A percentile compares a stretch with the other conserved stretches of the same genome.
phyloP scores from a whole-genome alignment of 768 basidiomycete genomes.

The Crepidotus variabilis region DNA sequence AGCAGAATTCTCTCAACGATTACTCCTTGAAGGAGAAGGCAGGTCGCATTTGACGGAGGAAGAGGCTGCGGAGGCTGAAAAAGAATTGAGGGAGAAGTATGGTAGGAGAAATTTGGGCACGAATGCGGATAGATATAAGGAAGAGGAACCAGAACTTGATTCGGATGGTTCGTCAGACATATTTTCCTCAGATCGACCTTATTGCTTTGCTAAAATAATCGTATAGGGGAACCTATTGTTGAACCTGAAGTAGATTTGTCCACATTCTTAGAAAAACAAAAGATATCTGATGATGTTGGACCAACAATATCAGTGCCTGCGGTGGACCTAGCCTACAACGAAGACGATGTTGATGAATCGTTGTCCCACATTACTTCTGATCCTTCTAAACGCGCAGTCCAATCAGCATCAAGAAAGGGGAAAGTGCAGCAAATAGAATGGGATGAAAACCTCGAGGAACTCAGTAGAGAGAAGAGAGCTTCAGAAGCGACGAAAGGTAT shows the following conservation, averaged over 20 bases:
- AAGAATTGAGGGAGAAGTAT: slow-evolving; percentile 48
- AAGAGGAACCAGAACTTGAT: slow-evolving; percentile 65
- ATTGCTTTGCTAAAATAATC: not conserved
- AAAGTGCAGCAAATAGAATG: slow-evolving; percentile 63
- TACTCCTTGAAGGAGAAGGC: slow-evolving; percentile 59
- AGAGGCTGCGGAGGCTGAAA: slow-evolving; percentile 45
- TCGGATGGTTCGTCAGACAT: slow-evolving; percentile 55
- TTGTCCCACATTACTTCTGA: slow-evolving; percentile 49
- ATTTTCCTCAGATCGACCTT: not conserved
- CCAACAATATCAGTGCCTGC: slow-evolving; percentile 18
- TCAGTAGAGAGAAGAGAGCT: slow-evolving; percentile 65
- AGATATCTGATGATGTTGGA: slow-evolving; percentile 32
- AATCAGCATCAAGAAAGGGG: slow-evolving; percentile 49
- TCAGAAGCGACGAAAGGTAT: slow-evolving; percentile 77
- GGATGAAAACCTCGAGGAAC: slow-evolving; percentile 60
- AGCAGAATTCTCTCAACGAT: slow-evolving; percentile 60
- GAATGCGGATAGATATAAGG: slow-evolving; percentile 73
- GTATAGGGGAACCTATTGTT: slow-evolving; percentile 54
- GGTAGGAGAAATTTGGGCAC: slow-evolving; percentile 56
- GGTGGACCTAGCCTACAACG: slow-evolving; percentile 37
- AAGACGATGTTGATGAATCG: slow-evolving; percentile 57
- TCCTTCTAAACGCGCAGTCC: slow-evolving; percentile 8
- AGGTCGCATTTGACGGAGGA: slow-evolving; percentile 35
- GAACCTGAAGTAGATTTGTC: slow-evolving; percentile 77
- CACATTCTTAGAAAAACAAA: slow-evolving; percentile 61